These are phyloP conservation scores for Candida sithepensis DNA, from an alignment of 805 yeast species.

Conservation along the genomic window DNA sequence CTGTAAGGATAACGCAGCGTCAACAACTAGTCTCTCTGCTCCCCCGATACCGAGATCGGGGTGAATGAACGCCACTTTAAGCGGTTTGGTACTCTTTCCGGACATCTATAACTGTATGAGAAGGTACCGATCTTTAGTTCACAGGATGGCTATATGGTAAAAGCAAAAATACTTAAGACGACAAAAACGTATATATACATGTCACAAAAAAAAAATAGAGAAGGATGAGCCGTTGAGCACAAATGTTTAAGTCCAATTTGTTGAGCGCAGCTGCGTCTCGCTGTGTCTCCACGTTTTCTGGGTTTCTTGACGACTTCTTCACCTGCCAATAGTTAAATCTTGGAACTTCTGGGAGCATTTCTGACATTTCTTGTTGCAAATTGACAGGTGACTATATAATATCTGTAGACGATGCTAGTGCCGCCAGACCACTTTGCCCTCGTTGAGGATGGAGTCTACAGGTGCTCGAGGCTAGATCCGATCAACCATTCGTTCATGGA, in stretches of 20 bases:
- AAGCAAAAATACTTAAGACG: no score
- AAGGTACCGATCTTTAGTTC: no score
- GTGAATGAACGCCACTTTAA: conserved; percentile 81
- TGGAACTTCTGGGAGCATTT: no score
- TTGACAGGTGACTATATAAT: no score
- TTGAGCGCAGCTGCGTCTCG: not conserved
- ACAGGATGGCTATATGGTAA: no score
- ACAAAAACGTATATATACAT: no score
- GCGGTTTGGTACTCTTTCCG: conserved; percentile 7
- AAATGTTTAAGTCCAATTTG: not conserved
- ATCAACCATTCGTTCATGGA: conserved; percentile 75
- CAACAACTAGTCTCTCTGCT: conserved; percentile 95
- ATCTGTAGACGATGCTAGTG: conserved; percentile 56
- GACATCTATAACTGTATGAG: not conserved
- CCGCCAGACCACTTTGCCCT: conserved; percentile 93
- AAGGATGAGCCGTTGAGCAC: not conserved
- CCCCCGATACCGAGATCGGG: conserved; percentile 98
- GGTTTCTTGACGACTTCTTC: no score
- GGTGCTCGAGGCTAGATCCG: conserved; percentile 76
- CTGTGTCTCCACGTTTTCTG: not conserved
- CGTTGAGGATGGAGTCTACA: conserved; percentile 82
- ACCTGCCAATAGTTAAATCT: no score
- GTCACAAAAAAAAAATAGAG: not conserved
- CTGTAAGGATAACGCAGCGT: conserved; percentile 87
- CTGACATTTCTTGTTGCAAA: no score